Evolutionary conservation across 306 rosid species (phyloP), one percentile per base, ranked within the genome.

Genomic region (Parietaria judaica): DNA sequence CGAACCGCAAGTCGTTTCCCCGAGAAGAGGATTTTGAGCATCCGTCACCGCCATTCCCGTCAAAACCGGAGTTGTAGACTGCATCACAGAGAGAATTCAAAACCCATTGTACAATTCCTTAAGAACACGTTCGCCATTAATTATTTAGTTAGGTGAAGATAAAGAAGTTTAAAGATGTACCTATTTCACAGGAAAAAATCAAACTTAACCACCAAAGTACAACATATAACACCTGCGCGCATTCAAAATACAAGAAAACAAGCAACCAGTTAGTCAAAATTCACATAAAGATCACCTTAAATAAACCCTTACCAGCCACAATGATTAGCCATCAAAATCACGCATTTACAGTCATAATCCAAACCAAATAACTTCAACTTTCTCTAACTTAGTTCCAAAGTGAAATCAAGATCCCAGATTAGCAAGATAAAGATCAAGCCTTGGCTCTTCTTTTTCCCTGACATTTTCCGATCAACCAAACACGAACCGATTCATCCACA

Each of bases 1-100:
- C 44, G 99, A 88, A 72, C 95, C 86, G 16, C 98, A 92, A 2
- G 94, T 84, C 56, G 73, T 74, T 64, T 82, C 96, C 73, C 92
- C 98, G 62, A 79, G 64, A 60, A 78, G 82, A 51, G 95, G 94
- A 54, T 75, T 86, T 66, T 84, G 82, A 17, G 83, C 70, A 69
- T 92, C 95, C 5, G 82, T 73, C 58, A 86, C 85, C 4, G 94
- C 96, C 99, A 92, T 92, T 77, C 63, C 58, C 60, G 64, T 62
- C 54, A 54, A 72, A 47, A 58, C 64, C 52, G 41, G 76, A 68
- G 78, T 54, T 23, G 77, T 63, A 70, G 59, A 72, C 90, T 83
- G 89, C 76, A 78, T 11, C 63, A 65, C 35, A 14, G 65, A 71
- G 55, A 39, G 47, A 9, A 35, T 17, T 72, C 16, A 51, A n/a